Evolutionary conservation across 768 basidiomycete genomes (phyloP), one percentile per base, ranked within the genome.

Genomic region (Auricularia cornea): DNA sequence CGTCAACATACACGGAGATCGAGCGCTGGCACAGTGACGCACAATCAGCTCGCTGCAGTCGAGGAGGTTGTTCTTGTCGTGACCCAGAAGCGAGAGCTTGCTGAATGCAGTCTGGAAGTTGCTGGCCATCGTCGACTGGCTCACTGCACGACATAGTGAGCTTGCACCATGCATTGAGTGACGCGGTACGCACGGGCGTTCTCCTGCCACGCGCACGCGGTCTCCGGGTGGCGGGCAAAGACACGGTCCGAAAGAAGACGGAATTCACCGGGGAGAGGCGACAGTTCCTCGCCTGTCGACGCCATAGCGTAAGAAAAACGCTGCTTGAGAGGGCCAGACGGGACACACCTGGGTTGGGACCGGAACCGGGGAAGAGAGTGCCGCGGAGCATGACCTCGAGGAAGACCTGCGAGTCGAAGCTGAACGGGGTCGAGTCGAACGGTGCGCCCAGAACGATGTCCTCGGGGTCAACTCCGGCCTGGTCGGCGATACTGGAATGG

Each of bases 341-440:
- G 38, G 38, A 40, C 38, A 80, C 77, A 48, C 79, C 79, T 29
- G 71, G 66, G 66, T 76, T 77, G n/a, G 71, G 71, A 28, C 71
- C 72, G 18, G 72, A 71, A 14, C 80, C 78, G 59, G 73, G 73
- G 70, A 71, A 74, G 5, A n/a, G n/a, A n/a, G n/a, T n/a, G n/a
- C n/a, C n/a, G n/a, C n/a, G n/a, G n/a, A n/a, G n/a, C n/a, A n/a
- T n/a, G n/a, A n/a, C n/a, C n/a, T n/a, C n/a, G n/a, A n/a, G n/a
- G n/a, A n/a, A n/a, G n/a, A n/a, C n/a, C n/a, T n/a, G n/a, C n/a
- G n/a, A n/a, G n/a, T n/a, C n/a, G n/a, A n/a, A n/a, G n/a, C n/a
- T n/a, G n/a, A 66, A 64, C 1, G 79, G 81, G 2, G 80, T 81
- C 1, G 79, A 77, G 68, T 82, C 80, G 68, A 82, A 79, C 1